A percentile compares a stretch with the other conserved stretches of the same genome.
phyloP scores from a whole-genome alignment of 2,329 filamentous ascomycete species.

The Erysiphe pisi region DNA sequence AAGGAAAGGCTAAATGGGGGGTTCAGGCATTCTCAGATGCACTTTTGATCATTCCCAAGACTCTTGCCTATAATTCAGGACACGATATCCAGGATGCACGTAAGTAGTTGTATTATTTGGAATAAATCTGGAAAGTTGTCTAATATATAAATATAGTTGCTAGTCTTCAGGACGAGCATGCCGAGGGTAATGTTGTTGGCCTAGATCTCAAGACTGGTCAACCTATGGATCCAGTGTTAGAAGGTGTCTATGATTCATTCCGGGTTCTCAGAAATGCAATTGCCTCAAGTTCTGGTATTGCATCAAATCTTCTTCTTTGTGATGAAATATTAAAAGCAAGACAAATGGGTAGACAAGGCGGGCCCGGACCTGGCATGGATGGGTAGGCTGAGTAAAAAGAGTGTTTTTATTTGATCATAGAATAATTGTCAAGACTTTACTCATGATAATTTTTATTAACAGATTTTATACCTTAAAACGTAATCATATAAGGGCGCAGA shows the following conservation, averaged over 20 bases:
- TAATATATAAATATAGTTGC: conserved; percentile 50
- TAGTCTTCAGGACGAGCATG: conserved; percentile 71
- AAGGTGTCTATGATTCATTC: conserved; percentile 93
- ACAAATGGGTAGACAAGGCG: conserved; percentile 68
- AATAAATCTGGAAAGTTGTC: conserved; percentile 30
- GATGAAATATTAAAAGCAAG: conserved; percentile 96
- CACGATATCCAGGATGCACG: conserved; percentile 93
- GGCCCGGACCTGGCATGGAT: conserved; percentile 55
- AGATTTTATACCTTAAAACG: too few relatives aligned
- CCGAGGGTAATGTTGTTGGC: conserved; percentile 74
- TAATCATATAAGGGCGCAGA: too few relatives aligned
- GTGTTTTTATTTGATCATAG: too few relatives aligned
- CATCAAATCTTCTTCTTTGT: conserved; percentile 86
- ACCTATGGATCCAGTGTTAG: conserved; percentile 87
- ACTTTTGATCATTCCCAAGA: conserved; percentile 92
- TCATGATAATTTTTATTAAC: too few relatives aligned
- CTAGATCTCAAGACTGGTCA: conserved; percentile 77
- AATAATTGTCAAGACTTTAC: too few relatives aligned
- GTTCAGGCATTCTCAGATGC: conserved; percentile 93
- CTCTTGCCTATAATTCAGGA: conserved; percentile 85
- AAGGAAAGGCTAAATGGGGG: conserved; percentile 96
- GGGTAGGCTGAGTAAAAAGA: conserved; percentile 35
- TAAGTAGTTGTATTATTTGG: conserved; percentile 43
- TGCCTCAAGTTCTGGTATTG: conserved; percentile 87
- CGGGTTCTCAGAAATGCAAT: conserved; percentile 87